Percentiles rank a stretch among this genome's conserved stretches.
Evolutionary conservation across 2,329 filamentous ascomycete genomes (phyloP).

Genomic region (Hymenoscyphus fraxineus): DNA sequence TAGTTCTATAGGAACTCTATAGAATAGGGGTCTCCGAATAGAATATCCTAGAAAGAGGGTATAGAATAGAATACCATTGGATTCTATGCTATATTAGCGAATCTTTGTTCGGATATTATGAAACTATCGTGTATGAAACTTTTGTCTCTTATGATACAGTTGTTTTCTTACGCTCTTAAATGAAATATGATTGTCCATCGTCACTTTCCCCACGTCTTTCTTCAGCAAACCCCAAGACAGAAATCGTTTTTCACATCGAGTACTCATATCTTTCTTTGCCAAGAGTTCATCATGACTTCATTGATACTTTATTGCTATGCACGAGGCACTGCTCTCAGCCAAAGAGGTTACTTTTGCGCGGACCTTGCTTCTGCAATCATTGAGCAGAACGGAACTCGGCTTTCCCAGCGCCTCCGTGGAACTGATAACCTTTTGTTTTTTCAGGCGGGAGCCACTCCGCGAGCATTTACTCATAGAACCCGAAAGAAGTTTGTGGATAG

Average conservation of each 20-base stretch:
- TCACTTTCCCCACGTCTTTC: neutral
- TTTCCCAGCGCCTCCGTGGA: neutral
- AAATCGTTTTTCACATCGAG: neutral
- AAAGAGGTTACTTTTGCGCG: neutral
- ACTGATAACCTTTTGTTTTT: neutral
- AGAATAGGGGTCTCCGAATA: no score
- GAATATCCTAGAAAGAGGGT: no score
- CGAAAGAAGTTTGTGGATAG: neutral
- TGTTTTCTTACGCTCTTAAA: neutral
- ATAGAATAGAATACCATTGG: no score
- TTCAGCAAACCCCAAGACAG: neutral
- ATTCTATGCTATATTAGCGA: no score
- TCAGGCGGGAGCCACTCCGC: neutral
- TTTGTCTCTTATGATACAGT: neutral
- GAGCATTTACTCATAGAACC: neutral
- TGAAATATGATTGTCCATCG: neutral
- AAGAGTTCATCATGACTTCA: neutral
- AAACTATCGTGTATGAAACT: neutral
- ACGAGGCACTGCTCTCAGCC: neutral
- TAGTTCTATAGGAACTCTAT: no score
- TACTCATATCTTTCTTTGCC: neutral
- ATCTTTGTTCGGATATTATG: no score
- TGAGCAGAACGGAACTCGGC: neutral
- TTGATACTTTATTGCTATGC: neutral
- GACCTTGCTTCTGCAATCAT: neutral